Evolutionary conservation across 2,329 filamentous ascomycete species (phyloP).

Genomic region (Metarhizium robertsii): DNA sequence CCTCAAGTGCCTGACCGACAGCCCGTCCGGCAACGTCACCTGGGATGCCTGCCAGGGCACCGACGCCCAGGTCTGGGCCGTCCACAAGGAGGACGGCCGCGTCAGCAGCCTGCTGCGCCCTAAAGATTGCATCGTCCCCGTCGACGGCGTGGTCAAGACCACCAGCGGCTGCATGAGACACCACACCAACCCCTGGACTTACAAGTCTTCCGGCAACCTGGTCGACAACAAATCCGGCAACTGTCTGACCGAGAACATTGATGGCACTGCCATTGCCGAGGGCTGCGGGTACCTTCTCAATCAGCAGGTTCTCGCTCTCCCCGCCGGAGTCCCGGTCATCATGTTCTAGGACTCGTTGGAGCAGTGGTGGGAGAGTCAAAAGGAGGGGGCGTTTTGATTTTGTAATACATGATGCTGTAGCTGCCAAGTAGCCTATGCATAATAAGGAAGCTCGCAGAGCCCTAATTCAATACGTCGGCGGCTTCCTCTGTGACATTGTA

Average conservation of each 20-base stretch:
- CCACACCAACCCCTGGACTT: conserved; percentile 29
- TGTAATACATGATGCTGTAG: too few relatives aligned
- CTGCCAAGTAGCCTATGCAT: too few relatives aligned
- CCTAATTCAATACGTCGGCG: too few relatives aligned
- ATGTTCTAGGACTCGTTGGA: too few relatives aligned
- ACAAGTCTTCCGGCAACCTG: conserved; percentile 33
- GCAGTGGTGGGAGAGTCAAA: too few relatives aligned
- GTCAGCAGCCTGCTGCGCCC: conserved; percentile 27
- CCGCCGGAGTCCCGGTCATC: conserved; percentile 22
- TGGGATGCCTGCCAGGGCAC: conserved; percentile 28
- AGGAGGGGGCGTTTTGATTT: too few relatives aligned
- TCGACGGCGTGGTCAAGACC: conserved; percentile 9
- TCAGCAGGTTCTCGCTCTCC: conserved; percentile 36
- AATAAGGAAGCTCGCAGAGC: too few relatives aligned
- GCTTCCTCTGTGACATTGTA: too few relatives aligned
- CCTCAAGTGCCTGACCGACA: conserved; percentile 30
- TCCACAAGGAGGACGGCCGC: conserved; percentile 17
- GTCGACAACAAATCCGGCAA: conserved; percentile 19
- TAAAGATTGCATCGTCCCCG: conserved; percentile 22
- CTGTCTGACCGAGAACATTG: conserved; percentile 29
- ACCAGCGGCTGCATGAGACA: conserved; percentile 7
- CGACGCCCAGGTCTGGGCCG: conserved; percentile 33
- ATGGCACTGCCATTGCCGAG: conserved; percentile 14
- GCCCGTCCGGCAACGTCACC: conserved; percentile 13
- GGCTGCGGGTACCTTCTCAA: conserved; percentile 28